These are phyloP conservation scores for Ogataea sp. DNA, from an alignment of 805 yeast genomes.

Conservation along the genomic window DNA sequence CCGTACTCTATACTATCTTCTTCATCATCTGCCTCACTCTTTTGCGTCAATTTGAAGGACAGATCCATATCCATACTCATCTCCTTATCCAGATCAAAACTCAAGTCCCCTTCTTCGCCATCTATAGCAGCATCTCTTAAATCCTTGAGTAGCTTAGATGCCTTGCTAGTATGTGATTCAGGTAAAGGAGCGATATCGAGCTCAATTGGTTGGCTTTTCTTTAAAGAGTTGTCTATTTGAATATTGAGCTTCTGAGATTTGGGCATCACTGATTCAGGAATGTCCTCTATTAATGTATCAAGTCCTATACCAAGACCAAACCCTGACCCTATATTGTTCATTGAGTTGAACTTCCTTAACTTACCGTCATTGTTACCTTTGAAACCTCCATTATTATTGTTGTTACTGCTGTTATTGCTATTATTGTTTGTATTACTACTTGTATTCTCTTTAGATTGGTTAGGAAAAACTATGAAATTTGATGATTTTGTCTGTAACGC, in stretches of 20 bases:
- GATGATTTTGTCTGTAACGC: background rate
- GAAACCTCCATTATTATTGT: background rate
- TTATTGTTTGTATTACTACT: background rate
- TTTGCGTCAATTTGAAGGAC: background rate
- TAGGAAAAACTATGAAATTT: background rate
- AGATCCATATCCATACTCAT: background rate
- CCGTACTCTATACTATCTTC: conserved; percentile 39
- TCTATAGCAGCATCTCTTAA: background rate
- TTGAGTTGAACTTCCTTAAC: background rate
- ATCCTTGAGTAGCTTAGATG: background rate
- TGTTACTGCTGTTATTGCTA: background rate
- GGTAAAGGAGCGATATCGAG: background rate
- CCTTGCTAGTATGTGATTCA: background rate
- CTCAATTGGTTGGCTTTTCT: background rate
- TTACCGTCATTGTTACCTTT: background rate
- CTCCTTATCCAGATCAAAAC: background rate
- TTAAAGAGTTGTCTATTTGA: background rate
- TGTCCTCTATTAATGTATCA: background rate
- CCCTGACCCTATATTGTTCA: background rate
- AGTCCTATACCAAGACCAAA: background rate
- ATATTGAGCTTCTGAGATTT: background rate
- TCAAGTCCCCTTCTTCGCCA: background rate
- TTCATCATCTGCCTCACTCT: conserved; percentile 7
- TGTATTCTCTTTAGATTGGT: background rate
- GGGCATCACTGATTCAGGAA: background rate